These are phyloP conservation scores for Solanum arcanum DNA, from an alignment of 257 asterid genomes.

Conservation along the genomic window DNA sequence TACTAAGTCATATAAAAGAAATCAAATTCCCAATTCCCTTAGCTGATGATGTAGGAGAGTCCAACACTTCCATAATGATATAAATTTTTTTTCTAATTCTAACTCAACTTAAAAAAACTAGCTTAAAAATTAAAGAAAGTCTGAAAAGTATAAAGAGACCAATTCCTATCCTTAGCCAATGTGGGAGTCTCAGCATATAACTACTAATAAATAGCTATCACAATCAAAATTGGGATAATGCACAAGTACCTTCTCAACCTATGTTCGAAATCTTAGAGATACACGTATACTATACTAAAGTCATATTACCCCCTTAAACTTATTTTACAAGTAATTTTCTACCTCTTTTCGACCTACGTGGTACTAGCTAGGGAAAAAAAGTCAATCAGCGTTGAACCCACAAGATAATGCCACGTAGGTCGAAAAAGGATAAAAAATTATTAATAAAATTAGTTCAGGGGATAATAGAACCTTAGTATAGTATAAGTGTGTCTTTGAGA, in stretches of 20 bases:
- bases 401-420: no score
- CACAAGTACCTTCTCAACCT: accelerated
- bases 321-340: no score
- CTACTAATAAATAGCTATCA: not conserved
- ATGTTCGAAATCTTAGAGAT: accelerated
- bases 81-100: not conserved
- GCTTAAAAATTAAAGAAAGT: not conserved
- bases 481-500: no score
- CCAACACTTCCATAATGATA: not conserved
- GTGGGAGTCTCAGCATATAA: not conserved
- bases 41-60: not conserved
- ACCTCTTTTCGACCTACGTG: no score
- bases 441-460: no score
- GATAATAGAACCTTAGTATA: no score
- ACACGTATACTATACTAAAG: no score
- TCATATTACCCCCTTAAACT: no score
- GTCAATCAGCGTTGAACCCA: no score
- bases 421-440: no score
- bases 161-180: not conserved
- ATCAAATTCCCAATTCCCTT: not conserved
- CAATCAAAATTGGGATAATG: not conserved
- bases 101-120: not conserved
- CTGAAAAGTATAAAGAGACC: not conserved
- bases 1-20: not conserved
- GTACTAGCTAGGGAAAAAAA: no score